Evolutionary conservation across 331 rosid genomes (phyloP).

Genomic region (Quercus lobata): DNA sequence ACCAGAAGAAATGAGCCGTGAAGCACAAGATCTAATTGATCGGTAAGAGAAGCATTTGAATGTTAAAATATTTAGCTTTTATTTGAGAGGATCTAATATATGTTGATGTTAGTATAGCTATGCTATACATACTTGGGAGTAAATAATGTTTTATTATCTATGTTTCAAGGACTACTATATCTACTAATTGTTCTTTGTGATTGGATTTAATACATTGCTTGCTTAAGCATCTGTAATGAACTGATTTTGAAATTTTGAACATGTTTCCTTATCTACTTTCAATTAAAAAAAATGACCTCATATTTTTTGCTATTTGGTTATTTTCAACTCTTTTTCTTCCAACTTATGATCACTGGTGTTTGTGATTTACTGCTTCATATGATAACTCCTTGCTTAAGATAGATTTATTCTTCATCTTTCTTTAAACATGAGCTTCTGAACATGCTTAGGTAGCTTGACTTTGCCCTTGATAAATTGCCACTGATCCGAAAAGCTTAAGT

Average conservation of each 20-base stretch:
- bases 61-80: neutral
- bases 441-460: no score
- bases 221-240: neutral
- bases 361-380: no score
- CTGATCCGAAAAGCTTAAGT: no score
- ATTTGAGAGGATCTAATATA: neutral
- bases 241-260: neutral
- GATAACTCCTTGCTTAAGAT: no score
- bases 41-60: constrained; percentile 48
- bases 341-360: no score
- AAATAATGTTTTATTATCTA: neutral
- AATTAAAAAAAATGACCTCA: neutral
- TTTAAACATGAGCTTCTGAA: no score
- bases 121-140: neutral
- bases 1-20: constrained; percentile 84
- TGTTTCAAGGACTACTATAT: neutral
- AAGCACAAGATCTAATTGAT: constrained; percentile 86
- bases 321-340: no score
- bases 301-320: no score
- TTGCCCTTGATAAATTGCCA: no score
- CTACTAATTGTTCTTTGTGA: neutral
- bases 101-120: neutral
- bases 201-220: neutral
- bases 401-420: no score
- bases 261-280: neutral